Conservation (phyloP, 176 grass and related monocot genomes). For the Oryza meridionalis region DNA sequence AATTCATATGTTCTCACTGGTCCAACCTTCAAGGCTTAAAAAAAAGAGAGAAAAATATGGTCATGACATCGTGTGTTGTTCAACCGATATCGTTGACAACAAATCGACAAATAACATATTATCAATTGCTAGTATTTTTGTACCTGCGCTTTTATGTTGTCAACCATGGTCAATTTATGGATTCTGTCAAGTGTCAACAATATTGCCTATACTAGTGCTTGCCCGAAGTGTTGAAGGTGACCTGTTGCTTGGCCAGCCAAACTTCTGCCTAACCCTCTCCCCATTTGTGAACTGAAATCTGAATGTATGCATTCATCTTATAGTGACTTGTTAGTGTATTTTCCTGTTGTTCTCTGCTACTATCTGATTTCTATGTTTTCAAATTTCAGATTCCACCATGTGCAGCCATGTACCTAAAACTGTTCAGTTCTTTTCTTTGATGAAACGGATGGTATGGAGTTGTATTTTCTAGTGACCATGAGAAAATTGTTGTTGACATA, state of each 20-base stretch:
- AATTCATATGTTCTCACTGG: constrained; percentile 41
- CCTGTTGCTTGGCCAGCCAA: constrained; percentile 45
- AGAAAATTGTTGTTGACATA: constrained; percentile 25
- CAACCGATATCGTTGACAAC: constrained; percentile 23
- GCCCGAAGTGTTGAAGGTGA: constrained; percentile 36
- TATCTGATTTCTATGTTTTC: constrained; percentile 2
- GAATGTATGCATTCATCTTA: constrained; percentile 15
- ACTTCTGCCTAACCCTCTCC: constrained; percentile 53
- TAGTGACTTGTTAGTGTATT: background rate
- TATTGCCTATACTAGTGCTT: constrained; percentile 28
- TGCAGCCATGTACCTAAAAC: background rate
- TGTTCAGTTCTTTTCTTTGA: background rate
- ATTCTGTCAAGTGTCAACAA: constrained; percentile 35
- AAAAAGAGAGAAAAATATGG: constrained; percentile 33
- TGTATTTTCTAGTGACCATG: constrained; percentile 1
- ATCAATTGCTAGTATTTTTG: background rate
- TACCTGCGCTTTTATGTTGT: constrained; percentile 30
- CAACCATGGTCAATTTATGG: constrained; percentile 49
- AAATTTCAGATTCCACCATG: background rate
- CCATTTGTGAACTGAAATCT: constrained; percentile 30
- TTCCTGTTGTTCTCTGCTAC: background rate
- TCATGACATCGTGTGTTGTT: constrained; percentile 31
- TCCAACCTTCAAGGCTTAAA: constrained; percentile 37
- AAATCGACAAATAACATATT: constrained; percentile 19
- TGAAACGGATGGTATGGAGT: background rate